Evolutionary conservation across 352 stramenopile species (phyloP).

Genomic region (Globisporangium middletonii): DNA sequence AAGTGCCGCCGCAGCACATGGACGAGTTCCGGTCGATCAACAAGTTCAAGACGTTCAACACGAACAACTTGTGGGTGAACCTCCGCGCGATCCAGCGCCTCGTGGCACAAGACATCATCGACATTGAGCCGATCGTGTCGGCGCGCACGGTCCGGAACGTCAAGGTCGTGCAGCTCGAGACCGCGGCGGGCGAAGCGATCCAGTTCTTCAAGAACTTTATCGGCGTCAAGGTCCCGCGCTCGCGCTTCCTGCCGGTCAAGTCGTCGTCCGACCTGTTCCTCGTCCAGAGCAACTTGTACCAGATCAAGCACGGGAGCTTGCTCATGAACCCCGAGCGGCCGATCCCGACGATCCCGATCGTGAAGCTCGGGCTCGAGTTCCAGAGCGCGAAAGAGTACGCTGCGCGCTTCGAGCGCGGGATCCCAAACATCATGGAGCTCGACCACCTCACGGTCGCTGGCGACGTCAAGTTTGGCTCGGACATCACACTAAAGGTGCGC

Average conservation of each 20-base stretch:
- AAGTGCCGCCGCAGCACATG: conserved; percentile 95
- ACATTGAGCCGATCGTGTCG: conserved; percentile 94
- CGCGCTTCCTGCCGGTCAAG: conserved; percentile 98
- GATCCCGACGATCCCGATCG: conserved; percentile 85
- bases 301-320: conserved; percentile 89
- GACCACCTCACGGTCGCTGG: conserved; percentile 92
- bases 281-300: conserved; percentile 91
- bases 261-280: conserved; percentile 98
- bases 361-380: conserved; percentile 92
- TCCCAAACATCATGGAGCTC: conserved; percentile 91
- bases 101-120: conserved; percentile 96
- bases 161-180: conserved; percentile 93
- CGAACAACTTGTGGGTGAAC: conserved; percentile 99
- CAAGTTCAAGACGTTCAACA: conserved; percentile 99
- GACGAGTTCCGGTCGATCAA: conserved; percentile 91
- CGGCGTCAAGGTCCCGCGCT: conserved; percentile 94
- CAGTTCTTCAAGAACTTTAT: conserved; percentile 98
- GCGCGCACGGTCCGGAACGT: conserved; percentile 94
- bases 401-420: conserved; percentile 78
- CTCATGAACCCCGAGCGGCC: conserved; percentile 82
- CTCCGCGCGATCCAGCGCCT: conserved; percentile 96
- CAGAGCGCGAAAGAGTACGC: conserved; percentile 86
- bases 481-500: conserved; percentile 87
- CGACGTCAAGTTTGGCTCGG: conserved; percentile 91
- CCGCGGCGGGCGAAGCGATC: conserved; percentile 96